Evolutionary conservation across 2,329 filamentous ascomycete genomes (phyloP).

Genomic region (Cercospora nicotianae): DNA sequence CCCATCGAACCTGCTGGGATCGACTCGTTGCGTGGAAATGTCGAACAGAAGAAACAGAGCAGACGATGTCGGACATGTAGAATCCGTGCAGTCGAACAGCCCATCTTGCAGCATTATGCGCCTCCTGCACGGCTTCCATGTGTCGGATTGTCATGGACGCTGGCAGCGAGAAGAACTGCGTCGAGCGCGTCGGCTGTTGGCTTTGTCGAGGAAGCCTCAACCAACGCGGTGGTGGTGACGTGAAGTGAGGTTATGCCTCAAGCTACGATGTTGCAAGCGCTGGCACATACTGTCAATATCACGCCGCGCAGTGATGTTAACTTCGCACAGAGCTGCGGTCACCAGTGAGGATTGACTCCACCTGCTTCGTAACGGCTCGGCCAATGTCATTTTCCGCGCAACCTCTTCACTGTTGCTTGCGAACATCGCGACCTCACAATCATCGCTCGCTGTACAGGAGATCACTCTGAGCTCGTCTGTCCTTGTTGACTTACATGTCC

Average conservation of each 20-base stretch:
- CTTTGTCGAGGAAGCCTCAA: too few species aligned
- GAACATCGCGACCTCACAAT: neutral
- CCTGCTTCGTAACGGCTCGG: neutral
- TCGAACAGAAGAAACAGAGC: neutral
- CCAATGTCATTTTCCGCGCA: neutral
- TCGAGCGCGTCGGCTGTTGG: too few species aligned
- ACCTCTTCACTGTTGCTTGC: neutral
- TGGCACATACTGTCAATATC: too few species aligned
- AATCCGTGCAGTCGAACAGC: too few species aligned
- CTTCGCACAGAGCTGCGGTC: neutral
- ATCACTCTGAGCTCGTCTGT: too few species aligned
- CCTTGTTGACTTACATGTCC: too few species aligned
- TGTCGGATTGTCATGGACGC: neutral
- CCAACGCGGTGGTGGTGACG: too few species aligned
- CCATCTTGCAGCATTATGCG: neutral
- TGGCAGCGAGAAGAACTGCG: neutral
- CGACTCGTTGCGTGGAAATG: neutral
- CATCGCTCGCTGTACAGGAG: neutral
- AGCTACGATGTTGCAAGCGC: too few species aligned
- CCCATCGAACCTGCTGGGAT: neutral
- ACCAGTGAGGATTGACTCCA: neutral
- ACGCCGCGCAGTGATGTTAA: neutral
- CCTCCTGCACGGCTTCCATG: neutral
- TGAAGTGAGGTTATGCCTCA: neutral
- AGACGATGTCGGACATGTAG: neutral